A percentile compares a stretch with the other conserved stretches of the same genome.
These are phyloP conservation scores for Camellia lanceoleosa DNA, from an alignment of 148 eudicot genomes.

Conservation along the genomic window DNA sequence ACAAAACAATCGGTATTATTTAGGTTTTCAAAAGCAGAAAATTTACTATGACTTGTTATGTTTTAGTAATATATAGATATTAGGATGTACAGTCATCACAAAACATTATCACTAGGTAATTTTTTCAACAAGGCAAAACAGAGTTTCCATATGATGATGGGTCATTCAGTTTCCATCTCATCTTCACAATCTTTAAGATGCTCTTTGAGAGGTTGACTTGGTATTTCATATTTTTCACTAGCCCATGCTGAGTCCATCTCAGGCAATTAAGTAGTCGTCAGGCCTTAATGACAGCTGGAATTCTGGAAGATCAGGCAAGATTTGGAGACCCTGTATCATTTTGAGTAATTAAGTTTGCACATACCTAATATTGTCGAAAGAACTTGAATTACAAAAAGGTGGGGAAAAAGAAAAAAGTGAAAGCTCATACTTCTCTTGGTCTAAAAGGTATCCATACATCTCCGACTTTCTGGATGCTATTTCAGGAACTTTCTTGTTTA, in stretches of 20 bases:
- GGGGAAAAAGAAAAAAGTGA: not conserved
- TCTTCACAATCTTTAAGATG: conserved; percentile 56
- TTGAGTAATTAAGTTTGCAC: not conserved
- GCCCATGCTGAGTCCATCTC: conserved; percentile 54
- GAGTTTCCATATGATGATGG: not conserved
- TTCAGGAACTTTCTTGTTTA: conserved; percentile 73
- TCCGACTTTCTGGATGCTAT: conserved; percentile 70
- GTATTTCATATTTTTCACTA: conserved; percentile 53
- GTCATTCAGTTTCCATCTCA: conserved; percentile 16
- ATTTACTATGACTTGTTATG: too few relatives aligned
- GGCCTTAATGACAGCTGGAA: conserved; percentile 80
- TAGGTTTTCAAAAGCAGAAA: too few relatives aligned
- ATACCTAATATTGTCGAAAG: not conserved
- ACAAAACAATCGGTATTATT: too few relatives aligned
- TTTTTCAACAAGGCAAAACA: too few relatives aligned
- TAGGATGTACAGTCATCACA: too few relatives aligned
- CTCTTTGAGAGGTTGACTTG: conserved; percentile 53
- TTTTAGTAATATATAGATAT: too few relatives aligned
- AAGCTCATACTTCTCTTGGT: conserved; percentile 71
- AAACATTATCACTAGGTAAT: too few relatives aligned
- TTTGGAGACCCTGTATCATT: conserved; percentile 47
- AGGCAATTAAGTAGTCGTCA: conserved; percentile 80
- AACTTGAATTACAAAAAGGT: not conserved
- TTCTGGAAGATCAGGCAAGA: conserved; percentile 86
- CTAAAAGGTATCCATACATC: conserved; percentile 67